Evolutionary conservation across 306 rosid genomes (phyloP), one percentile per base, ranked within the genome.

Genomic region (Trifolium subterraneum): DNA sequence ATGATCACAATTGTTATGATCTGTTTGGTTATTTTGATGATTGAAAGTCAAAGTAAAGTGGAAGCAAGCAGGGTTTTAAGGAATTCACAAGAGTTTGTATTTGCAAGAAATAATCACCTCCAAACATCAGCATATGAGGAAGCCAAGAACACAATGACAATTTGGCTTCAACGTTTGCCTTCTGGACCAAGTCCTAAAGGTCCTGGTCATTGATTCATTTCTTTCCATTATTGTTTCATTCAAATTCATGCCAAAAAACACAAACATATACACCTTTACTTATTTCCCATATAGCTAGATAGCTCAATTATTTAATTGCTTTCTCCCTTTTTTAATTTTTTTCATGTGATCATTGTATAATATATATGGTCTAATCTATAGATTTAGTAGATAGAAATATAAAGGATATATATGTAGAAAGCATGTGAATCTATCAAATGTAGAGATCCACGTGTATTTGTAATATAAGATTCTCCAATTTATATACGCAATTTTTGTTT

Each of bases 151-250:
- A 60, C 33, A 18, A 58, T 87, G 81, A n/a, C 72, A 0, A 71
- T 74, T 68, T 87, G 88, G 88, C 59, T 87, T 4, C 84, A 80
- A 47, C 80, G 85, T 38, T 74, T 87, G 79, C 72, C 87, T 41
- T 87, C 88, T 10, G 88, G 91, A 42, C 91, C 91, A 48, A 87
- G 91, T 63, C 87, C 85, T 41, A 78, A 82, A 31, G 88, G 87
- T 41, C 85, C 80, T 11, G 88, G 91, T 60, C 91, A 87, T 74
- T 87, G 33, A 68, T 74, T 7, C 10, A 33, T n/a, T 2, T 16
- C 13, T 35, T 4, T 27, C 31, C 31, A 27, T 1, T 1, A 31
- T 33, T 51, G 2, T 35, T 66, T 52, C 22, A 65, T 66, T 51
- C n/a, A 54, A 75, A 3, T 75, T 29, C 59, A 42, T 18, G n/a